Base-by-base conservation (phyloP, 2,329 filamentous ascomycete species). In the Sporothrix variecibatus region DNA sequence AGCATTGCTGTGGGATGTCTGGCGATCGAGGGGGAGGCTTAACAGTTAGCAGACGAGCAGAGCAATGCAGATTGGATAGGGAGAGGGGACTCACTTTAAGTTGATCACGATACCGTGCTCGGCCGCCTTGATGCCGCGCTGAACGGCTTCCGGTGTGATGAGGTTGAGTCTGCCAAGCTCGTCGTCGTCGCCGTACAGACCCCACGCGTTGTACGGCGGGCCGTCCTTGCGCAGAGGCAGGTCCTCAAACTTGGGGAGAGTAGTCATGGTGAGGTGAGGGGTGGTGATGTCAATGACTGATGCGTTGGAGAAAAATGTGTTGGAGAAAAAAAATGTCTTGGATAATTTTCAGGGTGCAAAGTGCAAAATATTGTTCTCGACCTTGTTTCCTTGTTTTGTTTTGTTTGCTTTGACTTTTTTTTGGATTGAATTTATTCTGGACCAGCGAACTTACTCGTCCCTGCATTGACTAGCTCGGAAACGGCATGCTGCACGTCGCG, bases 161-260 rank as follows among this genome's bases (percentile, higher is more conserved):
- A 74, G 56, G 31, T 76, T 76, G 38, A 75, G 49, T 15, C 65
- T n/a, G 3, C 75, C 75, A n/a, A 84, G 76, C 67, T 88, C 86
- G 69, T 84, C 81, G 67, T 83, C 82, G 78, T 86, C 85, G 28
- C 73, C 69, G 73, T 86, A 87, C 5, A 87, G 8, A 2, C 86
- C 86, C 86, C 86, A 88, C 5, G 77, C 76, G 69, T 76, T 77
- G 49, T 75, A 75, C n/a, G 75, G 75, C 15, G 76, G 76, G 71
- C 76, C 75, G n/a, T 71, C 68, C 20, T 58, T 71, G 46, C 68
- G 68, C 17, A 71, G 68, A n/a, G 68, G 68, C 31, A 71, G 49
- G 49, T 71, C 68, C 31, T 71, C 69, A 17, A 60, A 71, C 53
- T 49, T 69, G 23, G 65, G 43, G 23, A 69, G 40, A 12, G 65